Evolutionary conservation across 495 filamentous ascomycete species (phyloP), one percentile per base, ranked within the genome.

Genomic region (Neurospora terricola): DNA sequence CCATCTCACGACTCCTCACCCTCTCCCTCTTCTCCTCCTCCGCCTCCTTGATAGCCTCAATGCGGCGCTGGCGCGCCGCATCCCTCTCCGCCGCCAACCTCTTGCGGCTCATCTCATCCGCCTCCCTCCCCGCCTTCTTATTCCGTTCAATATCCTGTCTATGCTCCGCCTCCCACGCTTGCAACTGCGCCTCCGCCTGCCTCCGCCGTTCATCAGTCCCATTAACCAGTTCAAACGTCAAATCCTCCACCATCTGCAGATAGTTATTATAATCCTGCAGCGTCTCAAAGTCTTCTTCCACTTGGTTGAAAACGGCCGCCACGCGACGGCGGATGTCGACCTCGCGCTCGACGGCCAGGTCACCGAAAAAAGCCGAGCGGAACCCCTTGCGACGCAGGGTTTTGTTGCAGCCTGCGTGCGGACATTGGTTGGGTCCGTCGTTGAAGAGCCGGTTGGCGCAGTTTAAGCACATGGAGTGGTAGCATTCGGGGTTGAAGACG

Each of bases 401-500:
- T 75, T 90, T 89, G 75, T 87, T 86, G 82, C 96, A 99, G 21
- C 91, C 91, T 1, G 94, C 91, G 72, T 97, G 91, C 6, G 96
- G 96, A 76, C 96, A 99, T 66, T 92, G 90, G 14, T 94, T 91
- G 0, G 96, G 96, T 1, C 96, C 95, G 30, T 90, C 89, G 34
- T 91, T 91, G 88, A 98, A 99, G 74, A 97, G 93, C 36, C 94
- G 91, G 84, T 94, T 92, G 69, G 98, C 95, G 85, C 96, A 98
- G 40, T 91, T 92, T 77, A 90, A 88, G 83, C 96, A 99, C 93
- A 99, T 97, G 74, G 92, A 93, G 87, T 99, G 96, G 86, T 98
- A 99, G 87, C 96, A 99, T 85, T 96, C 93, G 21, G 95, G 92
- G 82, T 98, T 97, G 82, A 98, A 93, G 75, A 96, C 91, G 83